Evolutionary conservation across 345 rosid genomes (phyloP), one percentile per base, ranked within the genome.

Genomic region (Pelargonium nanum): DNA sequence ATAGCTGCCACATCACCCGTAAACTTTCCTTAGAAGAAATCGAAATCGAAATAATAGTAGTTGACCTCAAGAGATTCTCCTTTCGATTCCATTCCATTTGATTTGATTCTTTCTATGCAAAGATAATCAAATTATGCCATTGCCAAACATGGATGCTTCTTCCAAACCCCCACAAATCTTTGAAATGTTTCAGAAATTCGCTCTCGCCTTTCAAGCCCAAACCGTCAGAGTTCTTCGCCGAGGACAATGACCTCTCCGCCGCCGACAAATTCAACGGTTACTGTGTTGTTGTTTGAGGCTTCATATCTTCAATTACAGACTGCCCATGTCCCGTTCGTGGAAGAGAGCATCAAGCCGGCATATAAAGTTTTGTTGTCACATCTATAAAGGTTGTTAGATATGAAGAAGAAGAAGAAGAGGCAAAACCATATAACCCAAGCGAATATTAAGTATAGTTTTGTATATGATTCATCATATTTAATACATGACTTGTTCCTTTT

Each of bases 101-200:
- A 55, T 32, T 59, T n/a, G n/a, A 64, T 55, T 25, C 56, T 34
- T 26, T 16, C 4, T 22, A 7, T 26, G 19, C 6, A 25, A 22
- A 19, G 20, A 55, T 15, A 40, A 23, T 6, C 24, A 26, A n/a
- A 10, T 17, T 22, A 13, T 24, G 26, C 20, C 45, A 44, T 25
- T 83, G 82, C 78, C 76, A 9, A 83, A 79, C 70, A 74, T 45
- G 26, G 53, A 74, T 70, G 86, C 80, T 20, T 76, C 77, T 1
- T 62, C 75, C 19, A 86, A 81, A 59, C 81, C 77, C 17, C 95
- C 95, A 0, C 97, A 83, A 65, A 80, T 93, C 70, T 93, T 97
- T 0, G 76, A 80, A 34, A 93, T 89, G 99, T 87, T 93, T 66
- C 89, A 83, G 80, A 93, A 93, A 70, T 82, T 93, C 73, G 99